Percentiles rank a stretch among this genome's conserved stretches.
Evolutionary conservation across 352 stramenopile species (phyloP).

Genomic region (Pythium myriotylum): DNA sequence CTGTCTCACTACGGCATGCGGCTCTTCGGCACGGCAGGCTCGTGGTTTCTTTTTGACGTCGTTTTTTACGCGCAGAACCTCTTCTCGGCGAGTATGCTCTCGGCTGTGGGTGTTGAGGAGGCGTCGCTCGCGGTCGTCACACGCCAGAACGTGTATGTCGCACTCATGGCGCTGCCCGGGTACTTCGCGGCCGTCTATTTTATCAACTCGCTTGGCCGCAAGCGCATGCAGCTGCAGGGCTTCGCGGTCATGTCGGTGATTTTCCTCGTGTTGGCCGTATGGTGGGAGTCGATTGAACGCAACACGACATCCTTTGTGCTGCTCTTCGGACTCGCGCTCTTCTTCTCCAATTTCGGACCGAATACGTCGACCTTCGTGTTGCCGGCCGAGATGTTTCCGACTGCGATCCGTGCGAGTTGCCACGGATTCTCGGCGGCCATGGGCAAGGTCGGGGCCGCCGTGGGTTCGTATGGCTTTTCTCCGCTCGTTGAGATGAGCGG

Average conservation of each 20-base stretch:
- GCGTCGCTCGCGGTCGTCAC: slow-evolving; percentile 54
- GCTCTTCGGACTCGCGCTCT: slow-evolving; percentile 74
- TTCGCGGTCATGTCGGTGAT: slow-evolving; percentile 72
- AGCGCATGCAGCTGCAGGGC: slow-evolving; percentile 73
- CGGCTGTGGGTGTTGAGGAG: slow-evolving; percentile 52
- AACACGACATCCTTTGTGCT: slow-evolving; percentile 67
- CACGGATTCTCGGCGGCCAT: slow-evolving; percentile 87
- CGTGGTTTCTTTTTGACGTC: slow-evolving; percentile 89
- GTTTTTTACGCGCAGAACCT: slow-evolving; percentile 82
- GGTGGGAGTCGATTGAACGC: slow-evolving; percentile 59
- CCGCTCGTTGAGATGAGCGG: slow-evolving; percentile 12
- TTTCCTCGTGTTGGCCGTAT: slow-evolving; percentile 58
- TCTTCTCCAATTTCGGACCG: slow-evolving; percentile 87
- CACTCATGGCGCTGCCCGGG: slow-evolving; percentile 72
- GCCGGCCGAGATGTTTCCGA: slow-evolving; percentile 86
- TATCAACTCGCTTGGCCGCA: slow-evolving; percentile 71
- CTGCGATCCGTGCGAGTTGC: slow-evolving; percentile 83
- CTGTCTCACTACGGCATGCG: slow-evolving; percentile 47
- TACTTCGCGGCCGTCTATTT: slow-evolving; percentile 83
- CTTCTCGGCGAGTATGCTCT: slow-evolving; percentile 73
- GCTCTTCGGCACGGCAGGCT: slow-evolving; percentile 67
- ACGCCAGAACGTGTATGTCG: slow-evolving; percentile 58
- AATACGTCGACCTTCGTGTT: slow-evolving; percentile 85
- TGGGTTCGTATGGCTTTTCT: slow-evolving; percentile 51
- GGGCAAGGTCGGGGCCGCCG: slow-evolving; percentile 86